A percentile compares a stretch with the other conserved stretches of the same genome.
These are phyloP conservation scores for Albatrellus ellisii DNA, from an alignment of 768 basidiomycete genomes.

Conservation along the genomic window DNA sequence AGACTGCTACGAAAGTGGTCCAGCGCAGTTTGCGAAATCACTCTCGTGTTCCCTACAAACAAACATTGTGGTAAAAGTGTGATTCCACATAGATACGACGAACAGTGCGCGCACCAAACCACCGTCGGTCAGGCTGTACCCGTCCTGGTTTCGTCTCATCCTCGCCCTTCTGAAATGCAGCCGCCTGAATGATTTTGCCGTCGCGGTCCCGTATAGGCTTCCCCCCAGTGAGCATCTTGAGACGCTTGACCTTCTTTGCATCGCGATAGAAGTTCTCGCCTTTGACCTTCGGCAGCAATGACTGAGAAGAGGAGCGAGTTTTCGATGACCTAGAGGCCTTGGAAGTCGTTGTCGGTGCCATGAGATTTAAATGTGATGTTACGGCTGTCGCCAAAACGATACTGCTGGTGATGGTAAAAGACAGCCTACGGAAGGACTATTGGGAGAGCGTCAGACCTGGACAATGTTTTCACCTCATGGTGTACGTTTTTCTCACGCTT, in stretches of 20 bases:
- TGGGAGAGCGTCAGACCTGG: no score
- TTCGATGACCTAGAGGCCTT: background rate
- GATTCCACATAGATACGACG: background rate
- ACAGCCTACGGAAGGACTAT: no score
- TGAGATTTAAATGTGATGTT: no score
- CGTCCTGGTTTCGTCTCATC: constrained; percentile 81
- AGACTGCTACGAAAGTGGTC: constrained; percentile 94
- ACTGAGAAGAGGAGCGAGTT: background rate
- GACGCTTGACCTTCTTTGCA: constrained; percentile 73
- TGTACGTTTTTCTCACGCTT: no score
- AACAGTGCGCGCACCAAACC: constrained; percentile 69
- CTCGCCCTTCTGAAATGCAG: constrained; percentile 94
- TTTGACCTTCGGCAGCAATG: constrained; percentile 50
- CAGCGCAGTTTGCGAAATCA: constrained; percentile 90
- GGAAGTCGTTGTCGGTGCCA: background rate
- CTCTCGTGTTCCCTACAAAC: constrained; percentile 82
- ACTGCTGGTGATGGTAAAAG: no score
- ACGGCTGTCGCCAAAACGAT: no score
- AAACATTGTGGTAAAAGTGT: constrained; percentile 1
- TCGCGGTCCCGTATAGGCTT: constrained; percentile 84
- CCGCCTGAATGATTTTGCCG: constrained; percentile 87
- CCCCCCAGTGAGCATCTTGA: constrained; percentile 90
- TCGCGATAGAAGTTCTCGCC: constrained; percentile 98
- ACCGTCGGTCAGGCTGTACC: constrained; percentile 89
- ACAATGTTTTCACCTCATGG: no score